phyloP scores from a whole-genome alignment of 1,284 basidiomycete genomes.

The Peniophora sp. region DNA sequence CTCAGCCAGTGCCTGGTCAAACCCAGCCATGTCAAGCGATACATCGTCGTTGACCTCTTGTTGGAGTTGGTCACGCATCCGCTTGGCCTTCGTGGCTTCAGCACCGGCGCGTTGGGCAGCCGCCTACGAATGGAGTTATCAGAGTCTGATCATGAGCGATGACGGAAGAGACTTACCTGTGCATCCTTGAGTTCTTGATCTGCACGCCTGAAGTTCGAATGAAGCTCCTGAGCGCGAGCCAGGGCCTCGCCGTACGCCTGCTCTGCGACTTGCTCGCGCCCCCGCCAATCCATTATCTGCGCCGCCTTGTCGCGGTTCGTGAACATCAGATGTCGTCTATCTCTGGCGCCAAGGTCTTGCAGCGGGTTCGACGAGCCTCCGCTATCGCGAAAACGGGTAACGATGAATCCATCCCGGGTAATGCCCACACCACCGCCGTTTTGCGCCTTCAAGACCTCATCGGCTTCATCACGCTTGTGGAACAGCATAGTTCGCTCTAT shows the following conservation, averaged over 20 bases:
- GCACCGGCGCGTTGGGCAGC: slow-evolving; percentile 19
- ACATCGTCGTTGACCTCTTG: slow-evolving; percentile 67
- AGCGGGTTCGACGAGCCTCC: slow-evolving; percentile 33
- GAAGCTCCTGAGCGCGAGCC: too few species aligned
- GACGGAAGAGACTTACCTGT: not conserved
- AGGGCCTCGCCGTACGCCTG: slow-evolving; percentile 3
- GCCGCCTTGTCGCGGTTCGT: too few species aligned
- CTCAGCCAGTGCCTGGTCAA: slow-evolving; percentile 58
- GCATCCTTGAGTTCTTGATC: not conserved
- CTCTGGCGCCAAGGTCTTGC: slow-evolving; percentile 26
- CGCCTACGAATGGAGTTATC: slow-evolving; percentile 7
- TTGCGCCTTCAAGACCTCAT: slow-evolving; percentile 40
- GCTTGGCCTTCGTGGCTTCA: slow-evolving; percentile 17
- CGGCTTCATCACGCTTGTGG: slow-evolving; percentile 48
- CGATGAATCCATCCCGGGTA: slow-evolving; percentile 55
- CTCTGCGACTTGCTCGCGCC: not conserved
- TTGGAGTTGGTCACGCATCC: slow-evolving; percentile 30
- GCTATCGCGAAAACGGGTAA: slow-evolving; percentile 27
- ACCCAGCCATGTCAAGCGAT: slow-evolving; percentile 61
- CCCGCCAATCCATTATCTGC: not conserved
- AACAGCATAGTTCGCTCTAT: slow-evolving; percentile 77
- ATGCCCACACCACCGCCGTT: slow-evolving; percentile 34
- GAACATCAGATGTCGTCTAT: slow-evolving; percentile 44
- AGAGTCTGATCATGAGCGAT: too few species aligned
- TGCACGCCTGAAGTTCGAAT: not conserved